These are phyloP conservation scores for Globisporangium spinosum DNA, from an alignment of 352 stramenopile genomes.

Conservation along the genomic window DNA sequence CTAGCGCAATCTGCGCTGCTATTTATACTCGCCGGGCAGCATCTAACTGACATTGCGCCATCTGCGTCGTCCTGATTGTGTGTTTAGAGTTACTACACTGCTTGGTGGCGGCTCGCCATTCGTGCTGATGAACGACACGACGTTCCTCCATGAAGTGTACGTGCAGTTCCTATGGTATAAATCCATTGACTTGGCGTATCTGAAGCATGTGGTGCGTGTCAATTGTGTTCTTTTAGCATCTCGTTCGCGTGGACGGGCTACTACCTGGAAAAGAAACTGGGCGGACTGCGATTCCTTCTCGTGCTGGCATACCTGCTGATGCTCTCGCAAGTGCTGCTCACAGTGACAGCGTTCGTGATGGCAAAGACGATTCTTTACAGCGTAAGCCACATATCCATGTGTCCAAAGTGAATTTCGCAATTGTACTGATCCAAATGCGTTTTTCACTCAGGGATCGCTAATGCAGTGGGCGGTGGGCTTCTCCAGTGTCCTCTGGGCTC, in stretches of 20 bases:
- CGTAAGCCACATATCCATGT: conserved; percentile 7
- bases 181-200: neutral
- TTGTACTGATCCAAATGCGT: too few species aligned
- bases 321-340: conserved; percentile 22
- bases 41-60: neutral
- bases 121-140: conserved; percentile 1
- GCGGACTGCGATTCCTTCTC: conserved; percentile 22
- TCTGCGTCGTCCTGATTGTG: neutral
- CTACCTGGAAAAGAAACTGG: conserved; percentile 26
- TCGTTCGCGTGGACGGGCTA: conserved; percentile 29
- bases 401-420: too few species aligned
- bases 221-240: conserved; percentile 8
- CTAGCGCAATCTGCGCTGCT: neutral
- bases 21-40: neutral
- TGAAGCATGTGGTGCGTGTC: neutral
- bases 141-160: conserved; percentile 19
- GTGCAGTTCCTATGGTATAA: neutral
- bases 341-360: conserved; percentile 19
- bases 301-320: conserved; percentile 19
- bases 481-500: conserved; percentile 23
- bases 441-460: conserved; percentile 12
- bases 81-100: conserved; percentile 4
- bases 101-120: conserved; percentile 5
- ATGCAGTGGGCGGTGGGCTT: conserved; percentile 24
- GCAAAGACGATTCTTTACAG: conserved; percentile 14